Evolutionary conservation across 2,329 filamentous ascomycete species (phyloP), one percentile per base, ranked within the genome.

Genomic region (Myriosclerotinia duriaeana): DNA sequence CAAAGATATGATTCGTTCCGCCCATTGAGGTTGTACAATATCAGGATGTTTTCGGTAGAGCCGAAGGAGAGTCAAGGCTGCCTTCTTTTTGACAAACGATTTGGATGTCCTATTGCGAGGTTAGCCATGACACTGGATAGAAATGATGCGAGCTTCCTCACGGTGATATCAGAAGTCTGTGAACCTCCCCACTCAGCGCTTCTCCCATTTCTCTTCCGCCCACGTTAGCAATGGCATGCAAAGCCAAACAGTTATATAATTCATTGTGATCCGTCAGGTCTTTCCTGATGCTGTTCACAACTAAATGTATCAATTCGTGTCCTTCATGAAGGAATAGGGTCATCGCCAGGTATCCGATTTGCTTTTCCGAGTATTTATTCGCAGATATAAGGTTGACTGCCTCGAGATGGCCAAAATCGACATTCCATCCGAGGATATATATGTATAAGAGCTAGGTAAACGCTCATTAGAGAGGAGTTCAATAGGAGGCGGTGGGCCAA

Each of bases 81-180:
- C 94, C 83, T 99, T 99, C 81, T 99, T 99, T 84, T 99, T 99
- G 68, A 99, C 95, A 73, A 99, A 99, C 0, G 95, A 89, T 79
- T 98, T 99, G 0, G 94, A 98, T 11, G 89, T 89, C 53, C 86
- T 88, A 64, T 22, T 61, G 20, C 44, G 48, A 67, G 46, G 61
- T 64, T 59, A 42, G 53, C 66, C 30, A 54, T 44, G 30, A 64
- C 15, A n/a, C 38, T 22, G 20, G 46, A 54, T 17, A 22, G 17
- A 26, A 20, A 48, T 50, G 48, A 54, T n/a, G 48, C n/a, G 34
- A 17, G 14, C 50, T 50, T 17, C 84, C 90, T 75, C 83, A 96
- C 91, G 95, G 95, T 68, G 94, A 97, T 72, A 99, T 98, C 69
- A 99, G 80, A 59, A 99, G 84, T 73, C 93, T 86, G 78, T 99